Base-by-base conservation (phyloP, 2,329 filamentous ascomycete species). In the Diaporthe ilicicola region DNA sequence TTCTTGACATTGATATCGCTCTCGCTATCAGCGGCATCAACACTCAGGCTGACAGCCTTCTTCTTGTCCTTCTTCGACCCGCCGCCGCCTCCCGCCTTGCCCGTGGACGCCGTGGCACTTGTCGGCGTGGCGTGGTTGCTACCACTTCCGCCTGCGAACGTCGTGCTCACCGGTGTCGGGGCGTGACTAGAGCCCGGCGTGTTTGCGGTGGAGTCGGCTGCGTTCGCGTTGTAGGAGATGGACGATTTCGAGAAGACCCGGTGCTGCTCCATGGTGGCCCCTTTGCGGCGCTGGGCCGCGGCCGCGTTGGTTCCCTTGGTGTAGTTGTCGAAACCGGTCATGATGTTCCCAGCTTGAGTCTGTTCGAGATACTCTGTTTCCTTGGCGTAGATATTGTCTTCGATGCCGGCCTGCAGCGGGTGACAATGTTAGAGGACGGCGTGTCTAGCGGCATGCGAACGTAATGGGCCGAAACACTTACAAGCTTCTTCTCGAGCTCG, bases 311-410 rank as follows among this genome's bases (percentile, higher is more conserved):
- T 88, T 22, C 88, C 95, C 82, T 99, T 99, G 85, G 97, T 97
- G 84, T 98, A 99, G 79, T 94, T 97, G 81, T 99, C 96, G 81
- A 99, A 99, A 27, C 96, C 96, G 61, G 93, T 94, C 80, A 99
- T 95, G 79, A 99, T 98, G 84, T 99, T 99, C 54, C 96, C 96
- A 76, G 87, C 90, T 17, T 91, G 92, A 5, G 94, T 97, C 77
- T 94, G 94, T 81, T 98, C 95, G 65, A 99, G 90, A 81, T 99
- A 99, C 22, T 91, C 88, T 70, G 91, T 90, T 81, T 99, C 96
- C 77, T 94, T 92, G 74, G 92, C 90, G 79, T 89, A 91, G 76
- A 99, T 98, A 74, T 89, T 88, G 62, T 97, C 93, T 84, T 99
- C 96, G 71, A 76, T 73, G 9, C 67, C 56, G 22, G 73, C 70